These are phyloP conservation scores for Chalaropsis ovoidea DNA, from an alignment of 2,329 filamentous ascomycete genomes.

Conservation along the genomic window DNA sequence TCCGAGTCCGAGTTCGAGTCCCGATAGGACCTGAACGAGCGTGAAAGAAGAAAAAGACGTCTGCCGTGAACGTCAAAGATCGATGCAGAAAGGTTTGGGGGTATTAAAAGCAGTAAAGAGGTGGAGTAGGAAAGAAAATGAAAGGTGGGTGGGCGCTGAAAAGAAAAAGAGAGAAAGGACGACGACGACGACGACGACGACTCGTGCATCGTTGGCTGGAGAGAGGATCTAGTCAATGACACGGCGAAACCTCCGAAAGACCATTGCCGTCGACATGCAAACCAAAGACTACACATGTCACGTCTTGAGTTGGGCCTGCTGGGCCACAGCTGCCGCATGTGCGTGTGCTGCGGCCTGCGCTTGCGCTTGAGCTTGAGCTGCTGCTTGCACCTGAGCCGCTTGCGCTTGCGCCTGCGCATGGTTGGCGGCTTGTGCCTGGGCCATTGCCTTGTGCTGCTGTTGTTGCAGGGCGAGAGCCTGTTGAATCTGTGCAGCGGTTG, in stretches of 20 bases:
- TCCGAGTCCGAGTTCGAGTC: too few species aligned
- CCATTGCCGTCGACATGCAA: not conserved
- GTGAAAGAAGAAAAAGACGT: not conserved
- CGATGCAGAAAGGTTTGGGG: not conserved
- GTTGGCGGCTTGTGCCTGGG: conserved; percentile 28
- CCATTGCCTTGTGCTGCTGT: conserved; percentile 27
- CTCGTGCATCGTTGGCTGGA: not conserved
- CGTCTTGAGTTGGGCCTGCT: conserved; percentile 22
- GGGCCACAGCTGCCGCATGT: conserved; percentile 15
- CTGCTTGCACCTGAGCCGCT: conserved; percentile 26
- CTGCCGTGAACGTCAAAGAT: not conserved
- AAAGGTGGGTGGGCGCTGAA: too few species aligned
- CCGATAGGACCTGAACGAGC: not conserved
- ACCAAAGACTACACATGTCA: not conserved
- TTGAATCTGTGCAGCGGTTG: conserved; percentile 23
- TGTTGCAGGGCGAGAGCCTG: conserved; percentile 26
- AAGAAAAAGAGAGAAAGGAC: not conserved
- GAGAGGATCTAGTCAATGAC: not conserved
- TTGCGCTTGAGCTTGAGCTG: conserved; percentile 6
- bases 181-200: not conserved
- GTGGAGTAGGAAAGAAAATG: conserved; percentile 17
- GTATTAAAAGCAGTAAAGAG: conserved; percentile 22
- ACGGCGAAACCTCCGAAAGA: not conserved
- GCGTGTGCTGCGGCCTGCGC: conserved; percentile 16
- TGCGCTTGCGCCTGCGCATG: conserved; percentile 20